Base-by-base conservation (phyloP, 805 yeast genomes). In the Zygoascus flipseniorum region DNA sequence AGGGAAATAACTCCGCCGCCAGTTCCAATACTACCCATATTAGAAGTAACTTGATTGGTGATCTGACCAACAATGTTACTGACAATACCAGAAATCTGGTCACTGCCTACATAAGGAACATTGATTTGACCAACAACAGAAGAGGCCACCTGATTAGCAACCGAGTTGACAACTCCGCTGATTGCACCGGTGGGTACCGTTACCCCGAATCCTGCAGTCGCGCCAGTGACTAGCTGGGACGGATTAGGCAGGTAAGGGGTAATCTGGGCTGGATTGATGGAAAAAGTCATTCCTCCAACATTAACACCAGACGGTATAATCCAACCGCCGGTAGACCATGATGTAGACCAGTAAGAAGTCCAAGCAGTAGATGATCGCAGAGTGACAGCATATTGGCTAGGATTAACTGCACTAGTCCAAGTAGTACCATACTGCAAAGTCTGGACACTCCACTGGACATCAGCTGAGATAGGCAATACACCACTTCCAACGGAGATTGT, bases 251-350 rank as follows among this genome's bases (percentile, higher is more conserved):
- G 28, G 8, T 14, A 16, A 11, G 23, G 23, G 11, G 45, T 42
- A 11, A 44, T 20, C 31, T 20, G 31, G 23, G 31, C 16, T 18
- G 47, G 47, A 32, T 44, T 26, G 32, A 44, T 44, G 18, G 47
- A 20, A 14, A 44, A 19, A 5, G 47, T 18, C 18, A 44, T 14
- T 11, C 47, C 47, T 11, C 31, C 47, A 23, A 44, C 10, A 26
- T 44, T 44, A 14, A 20, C 8, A 23, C 47, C 47, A n/a, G 31
- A 3, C 6, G 47, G 28, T 3, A 44, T 44, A 44, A 44, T 44
- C 47, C 47, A 44, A 6, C 47, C 47, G 6, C 47, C 47, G 6
- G 47, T 44, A 26, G 31, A 18, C 47, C 47, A 44, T 20, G 28
- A 4, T 18, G 47, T 44, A 20, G 47, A 44, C 47, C 47, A 44